A percentile compares a stretch with the other conserved stretches of the same genome.
phyloP scores from a whole-genome alignment of 2,329 filamentous ascomycete genomes.

The Chalaropsis ovoidea region DNA sequence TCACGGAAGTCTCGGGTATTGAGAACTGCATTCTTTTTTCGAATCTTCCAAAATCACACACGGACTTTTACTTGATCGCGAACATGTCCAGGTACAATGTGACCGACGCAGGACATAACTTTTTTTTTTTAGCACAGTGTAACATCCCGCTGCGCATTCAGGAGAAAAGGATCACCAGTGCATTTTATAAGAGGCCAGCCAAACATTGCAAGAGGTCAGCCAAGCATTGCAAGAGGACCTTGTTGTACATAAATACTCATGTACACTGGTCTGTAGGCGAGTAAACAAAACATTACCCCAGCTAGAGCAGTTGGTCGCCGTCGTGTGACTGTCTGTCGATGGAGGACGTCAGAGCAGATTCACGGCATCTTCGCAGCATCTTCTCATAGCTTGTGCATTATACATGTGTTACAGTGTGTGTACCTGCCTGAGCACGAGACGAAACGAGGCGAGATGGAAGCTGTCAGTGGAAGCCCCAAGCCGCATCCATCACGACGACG shows the following conservation, averaged over 20 bases:
- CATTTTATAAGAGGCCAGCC: not conserved
- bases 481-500: not conserved
- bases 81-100: not conserved
- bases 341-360: too few relatives aligned
- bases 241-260: too few relatives aligned
- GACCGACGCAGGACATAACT: not conserved
- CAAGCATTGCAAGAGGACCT: not conserved
- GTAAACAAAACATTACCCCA: too few relatives aligned
- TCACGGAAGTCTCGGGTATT: too few relatives aligned
- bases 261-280: too few relatives aligned
- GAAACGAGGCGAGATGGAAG: not conserved
- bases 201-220: not conserved
- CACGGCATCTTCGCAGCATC: too few relatives aligned
- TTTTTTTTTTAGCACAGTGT: slow-evolving; percentile 9
- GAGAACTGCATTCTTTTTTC: too few relatives aligned
- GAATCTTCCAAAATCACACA: not conserved
- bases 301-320: too few relatives aligned
- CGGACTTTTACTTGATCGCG: not conserved
- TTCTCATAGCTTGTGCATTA: not conserved
- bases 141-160: slow-evolving; percentile 6
- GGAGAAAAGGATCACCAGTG: slow-evolving; percentile 11
- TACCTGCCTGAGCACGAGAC: not conserved
- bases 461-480: slow-evolving; percentile 7
- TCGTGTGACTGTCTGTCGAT: too few relatives aligned
- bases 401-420: not conserved